Evolutionary conservation across 805 yeast genomes (phyloP), one percentile per base, ranked within the genome.

Genomic region (Kluyveromyces lactis): DNA sequence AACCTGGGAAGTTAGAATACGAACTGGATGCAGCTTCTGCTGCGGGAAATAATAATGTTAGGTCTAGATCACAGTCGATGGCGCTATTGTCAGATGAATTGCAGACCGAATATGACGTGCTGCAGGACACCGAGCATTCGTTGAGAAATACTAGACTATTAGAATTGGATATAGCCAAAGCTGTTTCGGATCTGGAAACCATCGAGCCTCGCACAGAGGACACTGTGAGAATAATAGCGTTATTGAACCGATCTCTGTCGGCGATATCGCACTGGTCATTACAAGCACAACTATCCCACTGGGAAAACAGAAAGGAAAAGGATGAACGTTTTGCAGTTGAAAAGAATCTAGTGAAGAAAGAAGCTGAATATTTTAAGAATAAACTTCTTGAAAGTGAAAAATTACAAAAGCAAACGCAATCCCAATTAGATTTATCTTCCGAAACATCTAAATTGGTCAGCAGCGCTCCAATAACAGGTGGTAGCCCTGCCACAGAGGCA

Each of bases 201-300:
- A 36, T 39, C 12, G 42, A 32, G 23, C 41, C 33, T 24, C 30
- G 36, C 18, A 51, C 52, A 17, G 31, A 44, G 18, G 47, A 42
- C 12, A 34, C 29, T 12, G 10, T 12, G 19, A 38, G 41, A n/a
- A 40, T 58, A n/a, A 42, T 56, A 1, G 41, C 46, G 23, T 43
- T 58, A 8, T 42, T 58, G 29, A 55, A 52, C 40, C 44, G 50
- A 10, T 47, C 59, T 5, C 36, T 58, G 36, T 49, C 52, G 15
- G 50, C 61, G 5, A 45, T 57, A 12, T 51, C 62, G 2, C 63
- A 58, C 40, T 58, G 59, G 58, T 50, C 57, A 18, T 40, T 58
- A 16, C 63, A 58, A 39, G 55, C 58, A 6, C 60, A 53, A 43
- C 43, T 58, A 28, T 40, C 51, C 15, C 51, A 49, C 33, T 42